Base-by-base conservation (phyloP, 73 alveolate species). In the Tetrahymena elliotti region DNA sequence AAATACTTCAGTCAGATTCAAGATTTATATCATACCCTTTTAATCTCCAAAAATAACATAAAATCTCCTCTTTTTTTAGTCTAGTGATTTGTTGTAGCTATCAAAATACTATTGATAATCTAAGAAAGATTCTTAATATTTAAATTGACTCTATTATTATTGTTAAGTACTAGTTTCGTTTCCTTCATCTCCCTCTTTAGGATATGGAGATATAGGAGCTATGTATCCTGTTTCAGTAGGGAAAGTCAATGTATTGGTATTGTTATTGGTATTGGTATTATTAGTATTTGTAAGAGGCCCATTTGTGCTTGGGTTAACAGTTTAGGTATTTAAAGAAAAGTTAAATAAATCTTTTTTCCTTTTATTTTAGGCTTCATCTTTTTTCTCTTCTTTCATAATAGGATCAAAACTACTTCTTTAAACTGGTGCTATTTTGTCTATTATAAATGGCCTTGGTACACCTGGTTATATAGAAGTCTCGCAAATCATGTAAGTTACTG, bases 11-110 rank as follows among this genome's bases (percentile, higher is more conserved):
- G 98, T 94, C 54, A 97, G 93, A 53, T 94, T 94, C 98, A 98
- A 95, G 27, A 97, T 93, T 83, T 98, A 98, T 47, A 98, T 95
- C 93, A 94, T 96, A 15, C 99, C 99, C 93, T 97, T 96, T 27
- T 97, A 94, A 97, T 98, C 99, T 7, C 98, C 99, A 36, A 97
- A 94, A 52, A 97, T 97, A 20, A 98, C 84, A 93, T 52, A 95
- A 12, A 84, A 93, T 82, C 97, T 88, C 38, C 95, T 88, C 84
- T 95, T 92, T 35, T 84, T 94, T 33, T 36, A 34, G 35, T 95
- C 84, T 11, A 35, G 35, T 52, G 53, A 41, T 33, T 96, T 83
- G 33, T 83, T 47, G 83, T 83, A 94, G 54, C 41, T 38, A 40
- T 94, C 39, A 16, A 94, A 53, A 37, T 96, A 96, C 27, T 68